These are phyloP conservation scores for Colletotrichum abscissum DNA, from an alignment of 2,329 filamentous ascomycete genomes.

Conservation along the genomic window DNA sequence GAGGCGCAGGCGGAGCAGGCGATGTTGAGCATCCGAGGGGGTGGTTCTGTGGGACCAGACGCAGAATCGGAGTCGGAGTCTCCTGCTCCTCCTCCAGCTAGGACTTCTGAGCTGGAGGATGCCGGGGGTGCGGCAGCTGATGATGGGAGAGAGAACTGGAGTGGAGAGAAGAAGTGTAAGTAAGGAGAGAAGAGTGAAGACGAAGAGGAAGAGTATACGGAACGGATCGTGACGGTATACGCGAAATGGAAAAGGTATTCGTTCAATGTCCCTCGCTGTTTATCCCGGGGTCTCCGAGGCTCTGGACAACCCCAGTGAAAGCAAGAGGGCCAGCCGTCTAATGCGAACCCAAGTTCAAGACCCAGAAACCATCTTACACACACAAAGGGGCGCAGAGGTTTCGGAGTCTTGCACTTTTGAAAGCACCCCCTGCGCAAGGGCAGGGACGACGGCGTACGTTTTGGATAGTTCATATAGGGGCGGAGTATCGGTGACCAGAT, in stretches of 20 bases:
- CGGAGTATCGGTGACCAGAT: conserved; percentile 76
- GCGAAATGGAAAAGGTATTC: conserved; percentile 13
- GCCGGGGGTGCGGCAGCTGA: conserved; percentile 44
- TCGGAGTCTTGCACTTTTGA: neutral
- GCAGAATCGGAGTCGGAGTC: too few relatives aligned
- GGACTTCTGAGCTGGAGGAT: conserved; percentile 41
- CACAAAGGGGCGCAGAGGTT: conserved; percentile 21
- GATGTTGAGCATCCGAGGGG: conserved; percentile 49
- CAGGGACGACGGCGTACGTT: conserved; percentile 39
- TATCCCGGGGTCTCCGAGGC: conserved; percentile 61
- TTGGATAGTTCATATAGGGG: conserved; percentile 64
- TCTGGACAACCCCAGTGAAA: conserved; percentile 61
- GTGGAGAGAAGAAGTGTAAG: conserved; percentile 20
- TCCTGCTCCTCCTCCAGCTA: conserved; percentile 34
- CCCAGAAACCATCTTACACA: conserved; percentile 52
- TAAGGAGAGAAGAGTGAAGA: neutral
- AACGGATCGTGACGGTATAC: neutral
- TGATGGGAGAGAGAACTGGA: conserved; percentile 51
- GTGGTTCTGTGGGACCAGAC: neutral
- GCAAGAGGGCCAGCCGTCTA: conserved; percentile 43
- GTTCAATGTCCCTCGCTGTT: conserved; percentile 58
- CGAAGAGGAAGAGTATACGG: conserved; percentile 37
- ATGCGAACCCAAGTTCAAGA: conserved; percentile 40
- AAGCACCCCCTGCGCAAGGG: neutral
- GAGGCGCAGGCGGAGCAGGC: conserved; percentile 58